Percentiles rank a stretch among this genome's conserved stretches.
Conservation (phyloP, 768 basidiomycete genomes). For the Rhodotorula taiwanensis region DNA sequence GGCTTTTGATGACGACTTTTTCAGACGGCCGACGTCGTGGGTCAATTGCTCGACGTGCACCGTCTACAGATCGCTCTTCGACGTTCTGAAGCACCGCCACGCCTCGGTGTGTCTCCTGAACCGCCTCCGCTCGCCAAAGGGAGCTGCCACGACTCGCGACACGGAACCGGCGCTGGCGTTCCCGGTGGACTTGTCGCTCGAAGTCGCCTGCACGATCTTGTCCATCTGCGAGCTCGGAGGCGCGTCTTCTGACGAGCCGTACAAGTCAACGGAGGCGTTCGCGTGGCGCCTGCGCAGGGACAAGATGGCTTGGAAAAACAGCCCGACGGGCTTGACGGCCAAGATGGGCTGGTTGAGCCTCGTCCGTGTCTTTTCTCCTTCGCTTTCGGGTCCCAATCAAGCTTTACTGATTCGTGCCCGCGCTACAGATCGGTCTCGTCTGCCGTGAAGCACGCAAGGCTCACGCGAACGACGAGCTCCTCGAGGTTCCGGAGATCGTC, state of each 20-base stretch:
- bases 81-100: not conserved
- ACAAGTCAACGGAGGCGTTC: not conserved
- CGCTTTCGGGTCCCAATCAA: no score
- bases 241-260: not conserved
- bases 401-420: no score
- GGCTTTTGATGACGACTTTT: not conserved
- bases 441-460: no score
- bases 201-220: not conserved
- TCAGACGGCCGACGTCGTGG: not conserved
- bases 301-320: not conserved
- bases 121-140: no score
- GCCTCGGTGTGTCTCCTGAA: not conserved
- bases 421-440: no score
- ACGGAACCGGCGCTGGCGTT: not conserved
- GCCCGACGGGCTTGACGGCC: not conserved
- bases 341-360: no score
- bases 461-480: no score
- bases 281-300: not conserved
- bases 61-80: not conserved
- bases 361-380: no score
- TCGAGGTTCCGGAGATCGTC: no score
- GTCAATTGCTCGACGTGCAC: not conserved
- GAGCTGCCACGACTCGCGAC: not conserved
- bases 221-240: not conserved
- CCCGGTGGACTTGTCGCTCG: not conserved